These are phyloP conservation scores for Sarocladiaceae sp. DNA, from an alignment of 2,329 filamentous ascomycete genomes.

Conservation along the genomic window DNA sequence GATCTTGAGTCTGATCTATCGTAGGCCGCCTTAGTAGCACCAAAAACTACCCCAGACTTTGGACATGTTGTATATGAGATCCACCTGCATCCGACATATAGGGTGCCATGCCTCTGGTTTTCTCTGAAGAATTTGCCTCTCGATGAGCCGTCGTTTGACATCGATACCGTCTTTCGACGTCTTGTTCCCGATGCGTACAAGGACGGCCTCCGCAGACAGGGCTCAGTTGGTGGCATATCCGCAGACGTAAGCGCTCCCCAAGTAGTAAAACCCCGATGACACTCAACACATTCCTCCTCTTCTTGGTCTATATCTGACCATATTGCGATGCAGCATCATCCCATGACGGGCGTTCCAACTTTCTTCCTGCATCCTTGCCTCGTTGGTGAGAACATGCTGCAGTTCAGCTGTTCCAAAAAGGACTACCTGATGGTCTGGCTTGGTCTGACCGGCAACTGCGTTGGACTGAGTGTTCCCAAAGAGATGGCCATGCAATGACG, in stretches of 20 bases:
- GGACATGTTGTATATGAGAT: slow-evolving; percentile 66
- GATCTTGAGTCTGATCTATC: slow-evolving; percentile 16
- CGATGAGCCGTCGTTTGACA: slow-evolving; percentile 52
- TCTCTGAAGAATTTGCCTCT: slow-evolving; percentile 54
- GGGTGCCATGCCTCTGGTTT: slow-evolving; percentile 74
- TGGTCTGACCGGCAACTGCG: slow-evolving; percentile 75
- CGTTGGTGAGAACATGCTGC: slow-evolving; percentile 74
- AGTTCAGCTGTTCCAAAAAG: slow-evolving; percentile 56
- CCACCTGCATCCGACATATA: slow-evolving; percentile 70
- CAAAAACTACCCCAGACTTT: slow-evolving; percentile 23
- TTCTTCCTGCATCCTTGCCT: slow-evolving; percentile 95
- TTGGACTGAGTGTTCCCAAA: slow-evolving; percentile 73
- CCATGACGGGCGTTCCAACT: slow-evolving; percentile 68
- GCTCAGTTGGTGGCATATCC: slow-evolving; percentile 69
- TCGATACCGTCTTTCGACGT: slow-evolving; percentile 67
- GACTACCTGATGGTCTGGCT: slow-evolving; percentile 86
- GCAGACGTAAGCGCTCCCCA: slow-evolving; percentile 58
- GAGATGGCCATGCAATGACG: slow-evolving; percentile 47
- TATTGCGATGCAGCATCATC: slow-evolving; percentile 64
- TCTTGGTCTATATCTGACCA: slow-evolving; percentile 12
- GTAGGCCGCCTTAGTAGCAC: slow-evolving; percentile 37
- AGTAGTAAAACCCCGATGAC: slow-evolving; percentile 31
- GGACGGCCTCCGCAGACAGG: slow-evolving; percentile 53
- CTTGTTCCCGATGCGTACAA: slow-evolving; percentile 66
- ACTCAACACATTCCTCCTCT: background rate